Evolutionary conservation across 139 green algal species (phyloP).

Genomic region (Volvox africanus): DNA sequence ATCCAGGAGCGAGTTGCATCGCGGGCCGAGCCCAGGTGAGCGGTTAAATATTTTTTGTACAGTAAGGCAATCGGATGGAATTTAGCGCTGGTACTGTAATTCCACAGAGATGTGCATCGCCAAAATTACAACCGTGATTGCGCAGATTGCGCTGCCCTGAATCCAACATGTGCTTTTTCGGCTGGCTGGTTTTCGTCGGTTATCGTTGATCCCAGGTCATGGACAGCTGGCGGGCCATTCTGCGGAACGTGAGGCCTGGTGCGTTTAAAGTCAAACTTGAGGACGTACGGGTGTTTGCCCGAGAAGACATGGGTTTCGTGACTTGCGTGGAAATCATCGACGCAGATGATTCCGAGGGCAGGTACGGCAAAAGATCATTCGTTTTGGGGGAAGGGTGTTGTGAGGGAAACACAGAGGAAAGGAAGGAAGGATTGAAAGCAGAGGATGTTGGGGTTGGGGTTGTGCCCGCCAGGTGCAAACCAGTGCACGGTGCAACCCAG

Average conservation of each 20-base stretch:
- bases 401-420: too few relatives aligned
- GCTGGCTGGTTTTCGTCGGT: neutral
- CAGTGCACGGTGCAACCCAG: too few relatives aligned
- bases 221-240: constrained; percentile 83
- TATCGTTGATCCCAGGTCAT: constrained; percentile 68
- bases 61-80: neutral
- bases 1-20: constrained; percentile 80
- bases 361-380: constrained; percentile 38
- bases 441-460: too few relatives aligned
- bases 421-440: too few relatives aligned
- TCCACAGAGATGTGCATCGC: neutral
- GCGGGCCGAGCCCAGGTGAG: constrained; percentile 74
- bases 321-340: constrained; percentile 88
- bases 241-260: constrained; percentile 65
- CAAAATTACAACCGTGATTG: too few relatives aligned
- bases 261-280: constrained; percentile 77
- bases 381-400: too few relatives aligned
- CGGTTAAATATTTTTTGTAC: neutral
- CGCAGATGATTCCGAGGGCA: constrained; percentile 69
- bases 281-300: constrained; percentile 79
- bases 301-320: constrained; percentile 71
- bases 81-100: neutral
- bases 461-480: too few relatives aligned
- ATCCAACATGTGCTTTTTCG: neutral
- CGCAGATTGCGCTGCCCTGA: too few relatives aligned